A percentile compares a stretch with the other conserved stretches of the same genome.
Conservation (phyloP, 2,329 filamentous ascomycete species). For the Rasamsonia emersonii region DNA sequence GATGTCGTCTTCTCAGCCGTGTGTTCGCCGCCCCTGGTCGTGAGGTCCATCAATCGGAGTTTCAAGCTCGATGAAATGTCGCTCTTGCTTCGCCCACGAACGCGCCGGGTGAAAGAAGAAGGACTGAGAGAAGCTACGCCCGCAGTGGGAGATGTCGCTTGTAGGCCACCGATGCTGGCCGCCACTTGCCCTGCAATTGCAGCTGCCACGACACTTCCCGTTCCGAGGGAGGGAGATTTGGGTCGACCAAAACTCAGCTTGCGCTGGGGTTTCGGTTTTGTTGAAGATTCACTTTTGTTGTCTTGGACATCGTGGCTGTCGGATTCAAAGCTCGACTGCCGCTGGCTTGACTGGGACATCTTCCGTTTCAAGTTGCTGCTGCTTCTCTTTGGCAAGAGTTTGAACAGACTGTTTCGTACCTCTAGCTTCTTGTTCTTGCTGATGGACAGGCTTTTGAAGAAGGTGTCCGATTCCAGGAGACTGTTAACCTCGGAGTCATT, state of each 20-base stretch:
- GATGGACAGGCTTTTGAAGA: constrained; percentile 35
- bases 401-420: constrained; percentile 40
- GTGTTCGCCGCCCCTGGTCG: constrained; percentile 50
- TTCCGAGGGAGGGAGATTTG: constrained; percentile 33
- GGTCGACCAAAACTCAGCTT: constrained; percentile 30
- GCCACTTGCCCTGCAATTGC: constrained; percentile 37
- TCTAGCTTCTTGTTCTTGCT: constrained; percentile 32
- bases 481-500: constrained; percentile 44
- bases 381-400: constrained; percentile 32
- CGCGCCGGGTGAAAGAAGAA: constrained; percentile 32
- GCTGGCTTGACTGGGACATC: constrained; percentile 21
- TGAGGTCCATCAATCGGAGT: constrained; percentile 44
- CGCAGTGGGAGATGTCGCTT: constrained; percentile 33
- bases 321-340: constrained; percentile 20
- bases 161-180: constrained; percentile 40
- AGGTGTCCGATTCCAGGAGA: constrained; percentile 35
- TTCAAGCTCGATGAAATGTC: constrained; percentile 40
- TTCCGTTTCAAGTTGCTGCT: constrained; percentile 41
- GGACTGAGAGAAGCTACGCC: constrained; percentile 37
- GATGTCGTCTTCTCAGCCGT: constrained; percentile 49
- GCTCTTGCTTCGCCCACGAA: constrained; percentile 48
- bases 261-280: constrained; percentile 24
- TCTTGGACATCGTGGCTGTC: constrained; percentile 11
- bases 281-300: constrained; percentile 20
- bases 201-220: constrained; percentile 33